Conservation (phyloP, 805 yeast genomes). For the Yamadazyma sp. region DNA sequence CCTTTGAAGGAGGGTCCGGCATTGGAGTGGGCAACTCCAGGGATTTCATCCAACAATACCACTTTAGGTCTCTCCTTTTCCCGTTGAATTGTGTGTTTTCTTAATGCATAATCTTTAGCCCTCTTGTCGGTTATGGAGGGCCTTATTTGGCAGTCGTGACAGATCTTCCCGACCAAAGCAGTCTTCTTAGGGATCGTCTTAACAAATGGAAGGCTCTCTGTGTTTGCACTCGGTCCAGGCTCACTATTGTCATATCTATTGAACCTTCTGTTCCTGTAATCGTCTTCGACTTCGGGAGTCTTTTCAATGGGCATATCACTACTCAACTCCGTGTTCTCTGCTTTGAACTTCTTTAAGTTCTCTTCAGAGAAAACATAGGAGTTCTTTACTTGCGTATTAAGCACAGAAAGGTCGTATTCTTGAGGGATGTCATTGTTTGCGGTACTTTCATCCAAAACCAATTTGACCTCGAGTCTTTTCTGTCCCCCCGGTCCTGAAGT, state of each 20-base stretch:
- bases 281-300: slow-evolving; percentile 11
- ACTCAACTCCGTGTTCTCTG: slow-evolving; percentile 28
- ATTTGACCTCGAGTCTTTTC: slow-evolving; percentile 48
- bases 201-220: slow-evolving; percentile 65
- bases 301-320: slow-evolving; percentile 14
- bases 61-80: slow-evolving; percentile 58
- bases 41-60: slow-evolving; percentile 72
- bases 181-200: slow-evolving; percentile 90
- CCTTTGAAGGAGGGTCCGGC: slow-evolving; percentile 81
- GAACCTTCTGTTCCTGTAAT: slow-evolving; percentile 6
- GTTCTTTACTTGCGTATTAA: slow-evolving; percentile 78
- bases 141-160: slow-evolving; percentile 87
- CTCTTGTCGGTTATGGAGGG: slow-evolving; percentile 75
- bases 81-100: slow-evolving; percentile 50
- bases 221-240: slow-evolving; percentile 8
- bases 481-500: slow-evolving; percentile 24
- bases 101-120: slow-evolving; percentile 58
- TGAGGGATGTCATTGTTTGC: slow-evolving; percentile 58
- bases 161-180: slow-evolving; percentile 78
- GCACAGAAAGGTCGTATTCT: slow-evolving; percentile 76
- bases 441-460: slow-evolving; percentile 45
- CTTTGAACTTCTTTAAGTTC: slow-evolving; percentile 61
- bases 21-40: slow-evolving; percentile 85
- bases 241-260: slow-evolving; percentile 19
- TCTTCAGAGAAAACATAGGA: slow-evolving; percentile 88